phyloP scores from a whole-genome alignment of 257 asterid species.

The Anisodus tanguticus region DNA sequence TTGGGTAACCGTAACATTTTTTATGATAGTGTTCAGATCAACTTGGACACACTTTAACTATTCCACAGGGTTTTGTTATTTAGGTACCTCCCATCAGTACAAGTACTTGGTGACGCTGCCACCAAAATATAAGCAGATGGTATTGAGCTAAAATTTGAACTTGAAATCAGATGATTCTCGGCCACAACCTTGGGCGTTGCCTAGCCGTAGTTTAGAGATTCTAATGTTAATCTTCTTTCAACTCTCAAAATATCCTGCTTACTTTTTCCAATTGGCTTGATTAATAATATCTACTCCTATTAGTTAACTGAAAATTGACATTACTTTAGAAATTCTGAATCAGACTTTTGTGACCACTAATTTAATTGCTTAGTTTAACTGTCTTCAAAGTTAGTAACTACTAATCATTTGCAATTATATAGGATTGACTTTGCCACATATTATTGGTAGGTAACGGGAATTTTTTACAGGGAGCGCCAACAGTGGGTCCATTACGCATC shows the following conservation, averaged over 20 bases:
- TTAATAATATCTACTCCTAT: background rate
- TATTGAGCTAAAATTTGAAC: background rate
- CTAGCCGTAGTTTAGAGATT: background rate
- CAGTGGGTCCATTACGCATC: constrained; percentile 27
- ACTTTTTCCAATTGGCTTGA: background rate
- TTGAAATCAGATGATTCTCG: background rate
- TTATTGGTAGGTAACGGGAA: background rate
- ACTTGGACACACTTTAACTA: background rate
- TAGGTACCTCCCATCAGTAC: too few species aligned
- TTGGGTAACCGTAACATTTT: background rate
- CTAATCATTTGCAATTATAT: background rate
- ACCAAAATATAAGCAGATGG: too few species aligned
- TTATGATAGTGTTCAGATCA: too few species aligned
- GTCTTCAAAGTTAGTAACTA: constrained; percentile 6
- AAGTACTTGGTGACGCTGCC: too few species aligned
- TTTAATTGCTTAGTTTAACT: background rate
- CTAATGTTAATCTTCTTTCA: background rate
- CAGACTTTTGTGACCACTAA: background rate
- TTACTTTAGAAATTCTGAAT: background rate
- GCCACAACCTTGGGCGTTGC: background rate
- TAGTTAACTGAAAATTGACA: background rate
- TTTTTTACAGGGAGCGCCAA: background rate
- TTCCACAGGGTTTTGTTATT: background rate
- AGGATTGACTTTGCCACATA: background rate
- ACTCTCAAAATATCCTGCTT: constrained; percentile 1